Conservation (phyloP, 305 asterid genomes). For the Rubia occidens region DNA sequence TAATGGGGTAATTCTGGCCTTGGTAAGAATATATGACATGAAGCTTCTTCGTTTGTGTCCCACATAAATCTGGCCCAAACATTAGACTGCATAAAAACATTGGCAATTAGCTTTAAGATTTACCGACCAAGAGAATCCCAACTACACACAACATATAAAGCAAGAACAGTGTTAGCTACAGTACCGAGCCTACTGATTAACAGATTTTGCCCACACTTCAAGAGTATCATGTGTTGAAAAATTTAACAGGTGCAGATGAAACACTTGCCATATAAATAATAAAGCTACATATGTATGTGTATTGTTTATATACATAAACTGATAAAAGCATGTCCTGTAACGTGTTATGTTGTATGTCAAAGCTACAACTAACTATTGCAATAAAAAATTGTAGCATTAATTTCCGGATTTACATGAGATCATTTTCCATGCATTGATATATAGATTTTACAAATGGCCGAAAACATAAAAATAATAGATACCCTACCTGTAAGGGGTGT, state of each 20-base stretch:
- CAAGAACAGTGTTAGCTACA: not conserved
- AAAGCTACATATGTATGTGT: not conserved
- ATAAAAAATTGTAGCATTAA: not conserved
- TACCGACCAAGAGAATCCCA: not conserved
- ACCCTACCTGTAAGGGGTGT: slow-evolving; percentile 59
- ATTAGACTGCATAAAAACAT: slow-evolving; percentile 36
- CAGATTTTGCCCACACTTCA: not conserved
- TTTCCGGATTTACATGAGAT: not conserved
- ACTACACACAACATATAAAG: slow-evolving; percentile 1
- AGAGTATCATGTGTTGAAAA: not conserved
- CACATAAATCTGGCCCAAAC: slow-evolving; percentile 97
- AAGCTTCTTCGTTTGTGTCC: slow-evolving; percentile 89
- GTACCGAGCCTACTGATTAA: not conserved
- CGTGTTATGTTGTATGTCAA: not conserved
- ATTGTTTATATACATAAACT: not conserved
- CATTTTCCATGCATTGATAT: not conserved
- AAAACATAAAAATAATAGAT: not conserved
- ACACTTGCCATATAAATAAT: not conserved
- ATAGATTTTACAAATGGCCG: not conserved
- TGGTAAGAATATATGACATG: slow-evolving; percentile 84
- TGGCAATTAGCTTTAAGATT: not conserved
- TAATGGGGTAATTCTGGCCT: slow-evolving; percentile 93
- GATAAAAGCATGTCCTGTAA: not conserved
- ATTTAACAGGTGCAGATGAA: not conserved
- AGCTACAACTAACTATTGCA: not conserved